These are phyloP conservation scores for Luzula sylvatica DNA, from an alignment of 176 grass and related monocot species.

Conservation along the genomic window DNA sequence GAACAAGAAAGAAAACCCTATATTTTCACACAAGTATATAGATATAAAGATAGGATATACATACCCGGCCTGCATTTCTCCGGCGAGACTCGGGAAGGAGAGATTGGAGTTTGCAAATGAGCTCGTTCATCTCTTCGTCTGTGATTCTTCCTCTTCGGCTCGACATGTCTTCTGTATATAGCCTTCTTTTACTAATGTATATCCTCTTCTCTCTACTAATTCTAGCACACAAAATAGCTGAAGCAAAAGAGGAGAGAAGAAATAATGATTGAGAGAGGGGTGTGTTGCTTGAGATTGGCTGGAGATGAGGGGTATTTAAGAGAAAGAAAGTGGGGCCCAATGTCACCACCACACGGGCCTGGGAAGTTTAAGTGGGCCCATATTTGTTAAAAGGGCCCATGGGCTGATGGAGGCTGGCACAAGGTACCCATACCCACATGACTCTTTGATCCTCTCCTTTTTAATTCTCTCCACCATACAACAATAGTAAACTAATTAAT, in stretches of 20 bases:
- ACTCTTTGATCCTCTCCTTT: not conserved
- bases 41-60: too few relatives aligned
- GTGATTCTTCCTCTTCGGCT: slow-evolving; percentile 54
- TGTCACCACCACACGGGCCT: slow-evolving; percentile 7
- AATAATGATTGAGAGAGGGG: slow-evolving; percentile 10
- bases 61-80: slow-evolving; percentile 47
- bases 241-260: not conserved
- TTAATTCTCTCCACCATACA: not conserved
- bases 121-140: slow-evolving; percentile 94
- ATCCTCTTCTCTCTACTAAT: slow-evolving; percentile 3
- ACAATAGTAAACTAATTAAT: not conserved
- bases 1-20: too few relatives aligned
- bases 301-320: slow-evolving; percentile 1
- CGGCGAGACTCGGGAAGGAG: slow-evolving; percentile 70
- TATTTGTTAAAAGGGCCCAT: slow-evolving; percentile 4
- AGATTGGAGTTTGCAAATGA: slow-evolving; percentile 78
- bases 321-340: not conserved
- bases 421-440: slow-evolving; percentile 18
- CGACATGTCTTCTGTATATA: slow-evolving; percentile 32
- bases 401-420: not conserved
- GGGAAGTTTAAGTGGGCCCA: slow-evolving; percentile 14
- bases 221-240: slow-evolving; percentile 10
- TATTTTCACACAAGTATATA: too few relatives aligned
- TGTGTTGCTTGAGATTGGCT: not conserved
- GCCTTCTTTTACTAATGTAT: not conserved